Percentiles rank a stretch among this genome's conserved stretches.
phyloP scores from a whole-genome alignment of 1,284 basidiomycete genomes.

The Fomes fomentarius region DNA sequence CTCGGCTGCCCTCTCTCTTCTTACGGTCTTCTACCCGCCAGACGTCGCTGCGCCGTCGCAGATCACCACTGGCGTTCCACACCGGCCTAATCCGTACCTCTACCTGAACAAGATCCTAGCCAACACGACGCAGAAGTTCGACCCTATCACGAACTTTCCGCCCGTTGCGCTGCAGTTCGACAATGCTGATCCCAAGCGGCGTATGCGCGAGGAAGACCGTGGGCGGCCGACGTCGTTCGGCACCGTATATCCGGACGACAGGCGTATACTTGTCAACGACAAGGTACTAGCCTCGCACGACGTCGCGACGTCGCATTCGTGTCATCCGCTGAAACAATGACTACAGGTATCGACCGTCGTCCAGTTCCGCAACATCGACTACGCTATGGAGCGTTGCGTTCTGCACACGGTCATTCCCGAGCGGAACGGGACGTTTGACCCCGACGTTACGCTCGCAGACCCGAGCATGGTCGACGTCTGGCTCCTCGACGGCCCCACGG shows the following conservation, averaged over 20 bases:
- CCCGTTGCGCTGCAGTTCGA: constrained; percentile 17
- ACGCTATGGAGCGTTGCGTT: constrained; percentile 23
- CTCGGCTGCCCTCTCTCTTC: constrained; percentile 11
- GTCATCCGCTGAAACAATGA: no score
- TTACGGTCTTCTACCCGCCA: background rate
- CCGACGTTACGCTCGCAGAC: constrained; percentile 4
- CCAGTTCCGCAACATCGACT: constrained; percentile 25
- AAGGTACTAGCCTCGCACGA: no score
- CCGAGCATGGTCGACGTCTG: constrained; percentile 19
- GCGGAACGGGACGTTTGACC: constrained; percentile 4
- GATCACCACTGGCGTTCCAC: background rate
- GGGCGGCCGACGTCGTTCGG: constrained; percentile 9
- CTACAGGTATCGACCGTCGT: constrained; percentile 15
- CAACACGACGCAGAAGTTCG: constrained; percentile 9
- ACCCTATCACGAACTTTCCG: constrained; percentile 22
- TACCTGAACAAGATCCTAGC: constrained; percentile 17
- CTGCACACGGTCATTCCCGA: constrained; percentile 11
- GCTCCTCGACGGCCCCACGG: constrained; percentile 13
- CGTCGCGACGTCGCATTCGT: no score
- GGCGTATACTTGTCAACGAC: constrained; percentile 12
- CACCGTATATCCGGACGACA: constrained; percentile 23
- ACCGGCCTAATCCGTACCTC: constrained; percentile 21
- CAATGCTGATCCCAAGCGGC: constrained; percentile 6
- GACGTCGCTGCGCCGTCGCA: background rate
- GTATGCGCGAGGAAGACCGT: constrained; percentile 16